These are phyloP conservation scores for Russula abietina DNA, from an alignment of 768 basidiomycete species.

Conservation along the genomic window DNA sequence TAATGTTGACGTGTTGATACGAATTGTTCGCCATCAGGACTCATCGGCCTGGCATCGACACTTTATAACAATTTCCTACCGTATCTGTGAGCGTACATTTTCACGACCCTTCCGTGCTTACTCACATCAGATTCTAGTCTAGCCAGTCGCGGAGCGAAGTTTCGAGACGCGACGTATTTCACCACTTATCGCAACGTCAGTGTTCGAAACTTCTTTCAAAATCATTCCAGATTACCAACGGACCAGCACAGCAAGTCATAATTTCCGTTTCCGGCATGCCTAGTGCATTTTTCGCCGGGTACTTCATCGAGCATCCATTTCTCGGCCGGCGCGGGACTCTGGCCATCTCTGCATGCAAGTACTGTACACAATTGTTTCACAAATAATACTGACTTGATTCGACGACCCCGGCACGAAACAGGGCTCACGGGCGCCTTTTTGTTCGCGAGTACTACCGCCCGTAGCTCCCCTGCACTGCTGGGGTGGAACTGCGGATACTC, in stretches of 20 bases:
- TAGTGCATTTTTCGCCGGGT: constrained; percentile 65
- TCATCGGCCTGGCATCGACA: constrained; percentile 35
- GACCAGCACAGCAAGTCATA: constrained; percentile 54
- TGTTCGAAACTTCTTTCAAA: not conserved
- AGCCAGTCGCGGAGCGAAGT: constrained; percentile 33
- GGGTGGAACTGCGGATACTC: constrained; percentile 78
- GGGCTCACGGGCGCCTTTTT: constrained; percentile 71
- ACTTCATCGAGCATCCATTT: constrained; percentile 57
- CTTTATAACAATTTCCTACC: constrained; percentile 37
- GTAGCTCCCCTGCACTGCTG: constrained; percentile 58
- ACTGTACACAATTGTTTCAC: constrained; percentile 31
- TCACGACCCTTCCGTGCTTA: not conserved
- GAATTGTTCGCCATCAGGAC: constrained; percentile 22
- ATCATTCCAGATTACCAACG: not conserved
- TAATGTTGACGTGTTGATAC: not conserved
- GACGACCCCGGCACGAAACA: constrained; percentile 44
- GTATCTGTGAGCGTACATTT: constrained; percentile 28
- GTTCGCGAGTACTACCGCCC: constrained; percentile 68
- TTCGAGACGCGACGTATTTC: constrained; percentile 34
- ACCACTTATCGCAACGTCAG: constrained; percentile 36
- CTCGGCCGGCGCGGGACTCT: constrained; percentile 65
- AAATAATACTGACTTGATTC: constrained; percentile 32
- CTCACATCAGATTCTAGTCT: constrained; percentile 26
- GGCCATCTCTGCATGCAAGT: constrained; percentile 55
- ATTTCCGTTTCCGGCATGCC: constrained; percentile 45